Evolutionary conservation across 2,329 filamentous ascomycete genomes (phyloP), one percentile per base, ranked within the genome.

Genomic region (Cladophialophora psammophila): DNA sequence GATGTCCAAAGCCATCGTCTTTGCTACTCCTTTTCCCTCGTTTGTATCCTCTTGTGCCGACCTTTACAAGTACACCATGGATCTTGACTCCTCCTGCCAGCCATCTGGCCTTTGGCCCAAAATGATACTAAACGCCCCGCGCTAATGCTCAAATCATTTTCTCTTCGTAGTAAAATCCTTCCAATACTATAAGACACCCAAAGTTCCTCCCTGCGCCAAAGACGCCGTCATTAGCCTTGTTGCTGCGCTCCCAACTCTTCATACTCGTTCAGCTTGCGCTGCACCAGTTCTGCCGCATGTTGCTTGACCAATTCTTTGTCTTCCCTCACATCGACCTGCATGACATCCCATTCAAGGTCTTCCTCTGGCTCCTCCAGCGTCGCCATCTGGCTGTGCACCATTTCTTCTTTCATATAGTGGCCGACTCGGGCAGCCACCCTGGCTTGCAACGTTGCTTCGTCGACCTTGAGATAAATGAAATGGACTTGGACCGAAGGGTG

Each of bases 321-420:
- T 71, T 62, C 85, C 75, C 65, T 83, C 78, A 80, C 86, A 76
- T 93, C 90, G 66, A 94, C 83, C 63, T 82, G 87, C 69, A 93
- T 84, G 68, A 91, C 90, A 78, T 95, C 92, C 76, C 79, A 82
- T 70, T 85, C 82, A 76, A 93, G 91, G 63, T 92, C 87, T 54
- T 81, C 79, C 56, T 81, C 79, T 0, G 95, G 95, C 69, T 90
- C 88, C 80, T 99, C 94, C n/a, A 99, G 85, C 60, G 89, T 90
- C 69, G 90, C 87, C 72, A 98, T 91, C 78, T 99, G 95, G 80
- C 93, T 96, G 75, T 91, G 89, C 8, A 99, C 94, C 94, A 99
- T 98, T 74, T 88, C 87, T 73, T 92, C 91, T 74, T 95, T 94
- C 94, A 99, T 97, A 80, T 95, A 99, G 78, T 99, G 95, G 60